These are phyloP conservation scores for Trichoderma endophyticum DNA, from an alignment of 2,329 filamentous ascomycete species.

Conservation along the genomic window DNA sequence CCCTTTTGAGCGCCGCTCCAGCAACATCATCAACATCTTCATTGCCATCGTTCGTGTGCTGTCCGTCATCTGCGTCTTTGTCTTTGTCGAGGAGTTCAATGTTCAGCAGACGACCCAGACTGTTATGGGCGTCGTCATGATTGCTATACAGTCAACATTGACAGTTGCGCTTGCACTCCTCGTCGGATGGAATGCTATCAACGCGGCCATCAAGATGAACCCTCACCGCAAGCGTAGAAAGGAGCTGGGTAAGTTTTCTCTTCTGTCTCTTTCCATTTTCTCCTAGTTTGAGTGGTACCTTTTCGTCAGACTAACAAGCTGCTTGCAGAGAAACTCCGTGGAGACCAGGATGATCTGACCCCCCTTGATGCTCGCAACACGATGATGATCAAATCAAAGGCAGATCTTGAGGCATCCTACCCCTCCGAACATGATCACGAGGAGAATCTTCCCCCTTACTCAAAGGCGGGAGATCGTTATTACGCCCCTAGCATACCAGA, in stretches of 20 bases:
- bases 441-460: conserved; percentile 32
- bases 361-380: conserved; percentile 85
- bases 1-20: conserved; percentile 81
- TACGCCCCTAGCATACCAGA: conserved; percentile 24
- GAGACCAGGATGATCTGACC: conserved; percentile 77
- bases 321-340: conserved; percentile 67
- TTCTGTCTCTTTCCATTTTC: neutral
- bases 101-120: conserved; percentile 91
- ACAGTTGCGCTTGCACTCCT: conserved; percentile 81
- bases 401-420: conserved; percentile 39
- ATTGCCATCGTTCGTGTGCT: conserved; percentile 88
- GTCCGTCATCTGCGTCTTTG: conserved; percentile 81
- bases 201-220: conserved; percentile 79
- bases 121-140: conserved; percentile 86
- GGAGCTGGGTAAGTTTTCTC: conserved; percentile 71
- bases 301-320: conserved; percentile 27
- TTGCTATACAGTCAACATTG: conserved; percentile 83
- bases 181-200: conserved; percentile 84
- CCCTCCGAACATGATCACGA: conserved; percentile 38
- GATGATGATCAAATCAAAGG: conserved; percentile 61
- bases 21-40: conserved; percentile 88
- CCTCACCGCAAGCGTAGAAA: conserved; percentile 85
- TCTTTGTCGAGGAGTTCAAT: conserved; percentile 91
- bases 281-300: neutral
- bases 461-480: conserved; percentile 35